Evolutionary conservation across 2,329 filamentous ascomycete species (phyloP), one percentile per base, ranked within the genome.

Genomic region (Davidsoniella eucalypti): DNA sequence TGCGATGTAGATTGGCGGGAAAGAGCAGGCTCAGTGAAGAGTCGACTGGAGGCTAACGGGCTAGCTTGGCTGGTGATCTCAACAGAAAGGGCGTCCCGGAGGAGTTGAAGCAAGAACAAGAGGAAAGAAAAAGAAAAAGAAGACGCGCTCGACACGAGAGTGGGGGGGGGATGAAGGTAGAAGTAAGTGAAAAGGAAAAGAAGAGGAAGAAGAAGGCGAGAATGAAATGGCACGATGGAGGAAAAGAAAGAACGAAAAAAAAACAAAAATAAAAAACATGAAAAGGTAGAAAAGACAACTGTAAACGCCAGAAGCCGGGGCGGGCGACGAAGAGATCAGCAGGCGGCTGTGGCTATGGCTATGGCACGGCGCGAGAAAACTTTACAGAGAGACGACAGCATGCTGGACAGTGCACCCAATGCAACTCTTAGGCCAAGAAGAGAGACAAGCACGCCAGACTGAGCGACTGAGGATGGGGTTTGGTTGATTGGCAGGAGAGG

Each of bases 161-260:
- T 45, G 18, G 33, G 44, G 41, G 39, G 29, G 39, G 25, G 26
- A 26, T 45, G n/a, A 36, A 45, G 25, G 29, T 26, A 26, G 43
- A 45, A 25, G 23, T n/a, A 26, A 29, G 25, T 10, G 36, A 26
- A 45, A 29, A 45, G 17, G 23, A 17, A 46, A 44, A 44, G 37
- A 44, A 50, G 38, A 26, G 36, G 18, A 33, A 44, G 21, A 45
- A 38, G 33, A 21, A n/a, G 21, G 5, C 14, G 16, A 33, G 8
- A 45, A 29, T 16, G 16, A 36, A 47, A 52, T 49, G 21, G 46
- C 21, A 52, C 52, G 26, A 26, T 26, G 39, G 36, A 55, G 53
- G 53, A 54, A 54, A 51, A 44, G 57, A 49, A 46, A 47, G 44
- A 17, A 43, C 18, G 33, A 47, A 53, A 53, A 54, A 50, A 39